Evolutionary conservation across 2,329 filamentous ascomycete genomes (phyloP).

Genomic region (Cladophialophora yegresii): DNA sequence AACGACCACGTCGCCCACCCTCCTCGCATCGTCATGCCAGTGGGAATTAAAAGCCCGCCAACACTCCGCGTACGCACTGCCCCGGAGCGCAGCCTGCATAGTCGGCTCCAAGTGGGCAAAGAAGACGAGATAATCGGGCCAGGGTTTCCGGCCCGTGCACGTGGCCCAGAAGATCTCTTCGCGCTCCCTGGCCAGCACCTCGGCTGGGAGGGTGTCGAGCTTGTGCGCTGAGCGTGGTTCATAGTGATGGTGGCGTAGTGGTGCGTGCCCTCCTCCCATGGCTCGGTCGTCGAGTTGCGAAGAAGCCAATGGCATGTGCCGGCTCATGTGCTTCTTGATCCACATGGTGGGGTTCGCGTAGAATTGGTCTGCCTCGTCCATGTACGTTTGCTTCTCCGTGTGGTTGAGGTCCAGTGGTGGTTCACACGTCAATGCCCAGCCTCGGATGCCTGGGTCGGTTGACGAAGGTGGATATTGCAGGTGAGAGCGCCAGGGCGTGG

Average conservation of each 20-base stretch:
- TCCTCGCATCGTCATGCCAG: slow-evolving; percentile 64
- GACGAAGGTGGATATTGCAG: slow-evolving; percentile 64
- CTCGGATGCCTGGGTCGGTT: slow-evolving; percentile 57
- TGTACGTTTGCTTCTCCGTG: slow-evolving; percentile 66
- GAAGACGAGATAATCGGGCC: slow-evolving; percentile 55
- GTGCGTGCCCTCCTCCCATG: slow-evolving; percentile 42
- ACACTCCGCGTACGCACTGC: slow-evolving; percentile 58
- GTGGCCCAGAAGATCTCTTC: slow-evolving; percentile 16
- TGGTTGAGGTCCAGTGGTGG: slow-evolving; percentile 71
- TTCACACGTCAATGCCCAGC: slow-evolving; percentile 87
- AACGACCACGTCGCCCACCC: slow-evolving; percentile 63
- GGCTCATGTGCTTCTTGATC: slow-evolving; percentile 56
- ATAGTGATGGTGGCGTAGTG: not conserved
- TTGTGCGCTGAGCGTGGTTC: not conserved
- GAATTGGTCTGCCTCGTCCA: slow-evolving; percentile 90
- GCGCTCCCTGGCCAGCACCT: slow-evolving; percentile 12
- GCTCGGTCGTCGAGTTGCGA: slow-evolving; percentile 12
- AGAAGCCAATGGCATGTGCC: slow-evolving; percentile 33
- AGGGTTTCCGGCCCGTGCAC: slow-evolving; percentile 34
- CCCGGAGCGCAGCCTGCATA: slow-evolving; percentile 48
- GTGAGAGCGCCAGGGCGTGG: slow-evolving; percentile 90
- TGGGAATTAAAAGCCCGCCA: slow-evolving; percentile 63
- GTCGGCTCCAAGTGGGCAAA: slow-evolving; percentile 60
- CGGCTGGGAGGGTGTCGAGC: slow-evolving; percentile 7
- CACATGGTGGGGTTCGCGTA: slow-evolving; percentile 68